phyloP scores from a whole-genome alignment of 352 stramenopile genomes.

The Phytophthora macrochlamydospora region DNA sequence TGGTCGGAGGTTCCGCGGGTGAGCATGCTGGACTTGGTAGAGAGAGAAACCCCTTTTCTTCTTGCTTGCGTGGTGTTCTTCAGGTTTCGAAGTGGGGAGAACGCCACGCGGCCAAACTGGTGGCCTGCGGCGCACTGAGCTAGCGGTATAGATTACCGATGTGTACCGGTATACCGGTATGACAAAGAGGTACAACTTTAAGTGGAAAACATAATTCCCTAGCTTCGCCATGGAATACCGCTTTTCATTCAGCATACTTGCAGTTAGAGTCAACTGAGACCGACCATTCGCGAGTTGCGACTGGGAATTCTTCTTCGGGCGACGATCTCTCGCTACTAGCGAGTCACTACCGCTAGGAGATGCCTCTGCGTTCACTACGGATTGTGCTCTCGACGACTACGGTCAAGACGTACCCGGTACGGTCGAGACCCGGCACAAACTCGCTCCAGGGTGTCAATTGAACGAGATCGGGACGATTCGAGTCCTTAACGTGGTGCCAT shows the following conservation, averaged over 20 bases:
- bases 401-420: too few species aligned
- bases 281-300: too few species aligned
- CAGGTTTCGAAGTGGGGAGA: slow-evolving; percentile 1
- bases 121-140: not conserved
- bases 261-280: too few species aligned
- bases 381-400: too few species aligned
- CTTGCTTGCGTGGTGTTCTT: not conserved
- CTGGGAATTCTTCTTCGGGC: too few species aligned
- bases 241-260: not conserved
- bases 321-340: too few species aligned
- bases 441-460: too few species aligned
- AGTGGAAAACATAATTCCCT: slow-evolving; percentile 1
- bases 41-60: not conserved
- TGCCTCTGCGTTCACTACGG: too few species aligned
- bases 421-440: too few species aligned
- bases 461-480: too few species aligned
- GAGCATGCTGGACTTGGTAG: not conserved
- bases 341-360: too few species aligned
- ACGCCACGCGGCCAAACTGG: not conserved
- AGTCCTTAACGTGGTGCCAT: too few species aligned
- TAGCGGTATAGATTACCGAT: not conserved
- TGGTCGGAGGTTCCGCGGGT: not conserved
- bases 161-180: not conserved
- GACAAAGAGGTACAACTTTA: not conserved
- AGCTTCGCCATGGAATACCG: slow-evolving; percentile 3